Percentiles rank a stretch among this genome's conserved stretches.
Conservation (phyloP, 2,329 filamentous ascomycete species). For the Stenocarpella maydis region DNA sequence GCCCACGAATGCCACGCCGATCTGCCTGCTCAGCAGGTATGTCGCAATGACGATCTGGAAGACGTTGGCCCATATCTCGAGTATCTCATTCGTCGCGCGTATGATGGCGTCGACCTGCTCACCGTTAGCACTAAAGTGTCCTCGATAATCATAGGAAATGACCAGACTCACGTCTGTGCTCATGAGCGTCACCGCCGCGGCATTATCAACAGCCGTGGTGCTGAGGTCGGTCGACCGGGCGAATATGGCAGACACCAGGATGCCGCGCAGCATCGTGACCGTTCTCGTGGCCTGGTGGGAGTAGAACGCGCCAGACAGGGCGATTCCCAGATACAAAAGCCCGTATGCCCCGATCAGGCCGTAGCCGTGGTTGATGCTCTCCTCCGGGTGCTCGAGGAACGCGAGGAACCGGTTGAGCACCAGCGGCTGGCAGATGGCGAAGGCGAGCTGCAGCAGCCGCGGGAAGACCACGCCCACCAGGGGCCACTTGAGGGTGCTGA, state of each 20-base stretch:
- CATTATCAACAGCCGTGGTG: constrained; percentile 42
- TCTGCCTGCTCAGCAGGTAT: constrained; percentile 45
- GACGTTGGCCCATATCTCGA: constrained; percentile 48
- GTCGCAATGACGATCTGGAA: constrained; percentile 47
- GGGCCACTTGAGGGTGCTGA: constrained; percentile 42
- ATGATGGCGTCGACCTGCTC: constrained; percentile 49
- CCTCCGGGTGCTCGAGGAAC: constrained; percentile 41
- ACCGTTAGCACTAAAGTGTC: not conserved
- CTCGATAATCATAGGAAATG: not conserved
- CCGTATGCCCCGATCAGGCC: constrained; percentile 41
- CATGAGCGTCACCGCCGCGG: constrained; percentile 51
- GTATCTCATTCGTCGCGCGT: constrained; percentile 35
- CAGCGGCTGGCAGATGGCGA: constrained; percentile 49
- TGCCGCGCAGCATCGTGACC: constrained; percentile 44
- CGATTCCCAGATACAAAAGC: constrained; percentile 36
- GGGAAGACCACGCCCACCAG: constrained; percentile 45
- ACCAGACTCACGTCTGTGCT: constrained; percentile 47
- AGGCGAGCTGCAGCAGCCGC: constrained; percentile 45
- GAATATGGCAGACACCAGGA: constrained; percentile 46
- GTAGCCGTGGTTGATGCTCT: constrained; percentile 37
- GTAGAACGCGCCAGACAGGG: constrained; percentile 44
- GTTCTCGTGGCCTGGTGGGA: constrained; percentile 45
- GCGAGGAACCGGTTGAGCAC: constrained; percentile 46
- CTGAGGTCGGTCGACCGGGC: constrained; percentile 45
- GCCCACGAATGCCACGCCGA: constrained; percentile 46